A percentile compares a stretch with the other conserved stretches of the same genome.
Evolutionary conservation across 169 alveolate genomes (phyloP).

Genomic region (Plasmodium cynomolgi): DNA sequence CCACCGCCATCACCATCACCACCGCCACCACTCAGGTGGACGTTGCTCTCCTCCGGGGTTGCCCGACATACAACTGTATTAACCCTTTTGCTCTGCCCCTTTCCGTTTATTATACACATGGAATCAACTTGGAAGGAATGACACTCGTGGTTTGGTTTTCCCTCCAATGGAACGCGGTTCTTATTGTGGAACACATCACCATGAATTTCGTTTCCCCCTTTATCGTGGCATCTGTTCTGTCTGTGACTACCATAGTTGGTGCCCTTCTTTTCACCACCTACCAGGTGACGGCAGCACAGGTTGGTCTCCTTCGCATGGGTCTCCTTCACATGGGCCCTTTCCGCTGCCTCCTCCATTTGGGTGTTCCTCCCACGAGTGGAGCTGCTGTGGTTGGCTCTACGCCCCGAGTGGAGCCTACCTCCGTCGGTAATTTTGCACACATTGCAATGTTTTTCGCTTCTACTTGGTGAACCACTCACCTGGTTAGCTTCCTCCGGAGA

Average conservation of each 20-base stretch:
- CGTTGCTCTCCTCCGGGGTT: too few relatives aligned
- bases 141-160: not conserved
- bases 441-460: too few relatives aligned
- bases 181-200: not conserved
- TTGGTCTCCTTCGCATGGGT: not conserved
- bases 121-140: not conserved
- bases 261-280: not conserved
- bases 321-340: not conserved
- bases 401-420: too few relatives aligned
- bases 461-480: too few relatives aligned
- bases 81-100: not conserved
- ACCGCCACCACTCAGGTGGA: too few relatives aligned
- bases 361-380: not conserved
- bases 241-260: not conserved
- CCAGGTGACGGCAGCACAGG: not conserved
- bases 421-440: too few relatives aligned
- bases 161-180: not conserved
- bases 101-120: not conserved
- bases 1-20: not conserved
- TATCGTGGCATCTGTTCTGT: not conserved
- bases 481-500: too few relatives aligned
- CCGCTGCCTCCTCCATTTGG: not conserved
- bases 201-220: not conserved
- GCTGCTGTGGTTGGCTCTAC: too few relatives aligned
- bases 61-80: too few relatives aligned